Conservation (phyloP, 75 land plant genomes). For the Pinus tabuliformis region DNA sequence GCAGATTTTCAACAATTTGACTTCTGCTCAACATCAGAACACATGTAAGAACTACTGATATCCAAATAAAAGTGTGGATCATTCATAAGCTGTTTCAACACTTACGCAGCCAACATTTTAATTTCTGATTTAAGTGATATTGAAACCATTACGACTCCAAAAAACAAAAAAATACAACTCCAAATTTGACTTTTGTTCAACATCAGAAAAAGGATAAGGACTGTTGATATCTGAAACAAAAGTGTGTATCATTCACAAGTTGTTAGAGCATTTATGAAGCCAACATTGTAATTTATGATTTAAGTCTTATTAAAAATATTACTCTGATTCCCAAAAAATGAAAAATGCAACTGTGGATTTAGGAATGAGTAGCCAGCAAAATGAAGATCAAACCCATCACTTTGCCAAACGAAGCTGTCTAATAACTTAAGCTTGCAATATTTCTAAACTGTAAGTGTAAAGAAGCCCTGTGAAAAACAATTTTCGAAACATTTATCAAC, state of each 20-base stretch:
- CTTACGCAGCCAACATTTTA: neutral
- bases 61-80: neutral
- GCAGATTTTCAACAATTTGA: slow-evolving; percentile 4
- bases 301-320: no score
- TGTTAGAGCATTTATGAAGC: neutral
- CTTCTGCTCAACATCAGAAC: slow-evolving; percentile 1
- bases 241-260: neutral
- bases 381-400: neutral
- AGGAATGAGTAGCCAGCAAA: neutral
- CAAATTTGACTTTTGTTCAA: neutral
- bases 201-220: neutral
- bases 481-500: neutral
- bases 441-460: neutral
- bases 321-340: no score
- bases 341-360: neutral
- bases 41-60: neutral
- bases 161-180: no score
- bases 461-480: neutral
- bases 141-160: no score
- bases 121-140: neutral
- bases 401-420: neutral
- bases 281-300: neutral
- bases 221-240: neutral
- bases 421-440: neutral
- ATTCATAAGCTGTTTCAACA: neutral